Percentiles rank a stretch among this genome's conserved stretches.
Conservation (phyloP, 176 grass and related monocot genomes). For the Zoysia japonica region DNA sequence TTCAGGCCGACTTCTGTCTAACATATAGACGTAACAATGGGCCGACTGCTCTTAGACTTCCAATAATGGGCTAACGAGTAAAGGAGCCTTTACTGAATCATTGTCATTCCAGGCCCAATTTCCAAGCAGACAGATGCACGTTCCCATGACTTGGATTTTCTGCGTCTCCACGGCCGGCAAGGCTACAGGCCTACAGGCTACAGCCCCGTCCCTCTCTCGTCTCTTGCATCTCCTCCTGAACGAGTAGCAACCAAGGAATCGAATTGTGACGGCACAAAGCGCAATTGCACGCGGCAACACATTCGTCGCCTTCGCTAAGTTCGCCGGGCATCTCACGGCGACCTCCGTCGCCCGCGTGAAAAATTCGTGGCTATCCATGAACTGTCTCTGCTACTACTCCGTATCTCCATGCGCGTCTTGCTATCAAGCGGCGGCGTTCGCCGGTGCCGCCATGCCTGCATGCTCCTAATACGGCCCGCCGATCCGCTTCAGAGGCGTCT, state of each 20-base stretch:
- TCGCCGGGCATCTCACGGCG: constrained; percentile 45
- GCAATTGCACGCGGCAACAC: neutral
- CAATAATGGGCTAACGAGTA: neutral
- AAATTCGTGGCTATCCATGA: constrained; percentile 36
- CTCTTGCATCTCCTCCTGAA: neutral
- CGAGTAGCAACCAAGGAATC: neutral
- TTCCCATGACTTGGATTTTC: neutral
- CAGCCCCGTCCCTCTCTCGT: neutral
- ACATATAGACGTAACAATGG: too few species aligned
- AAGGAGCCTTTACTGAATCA: neutral
- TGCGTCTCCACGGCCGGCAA: neutral
- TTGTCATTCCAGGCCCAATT: neutral
- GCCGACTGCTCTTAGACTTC: too few species aligned
- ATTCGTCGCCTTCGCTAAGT: constrained; percentile 22
- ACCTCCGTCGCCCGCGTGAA: neutral
- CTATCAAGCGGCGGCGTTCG: neutral
- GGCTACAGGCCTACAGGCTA: too few species aligned
- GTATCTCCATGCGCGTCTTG: neutral
- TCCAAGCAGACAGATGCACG: neutral
- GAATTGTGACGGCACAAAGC: constrained; percentile 32
- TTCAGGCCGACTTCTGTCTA: too few species aligned
- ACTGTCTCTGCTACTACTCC: neutral
- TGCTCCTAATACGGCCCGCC: neutral
- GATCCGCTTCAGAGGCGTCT: neutral
- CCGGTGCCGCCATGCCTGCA: neutral